Evolutionary conservation across 768 basidiomycete species (phyloP), one percentile per base, ranked within the genome.

Genomic region (Auriscalpium microsporum): DNA sequence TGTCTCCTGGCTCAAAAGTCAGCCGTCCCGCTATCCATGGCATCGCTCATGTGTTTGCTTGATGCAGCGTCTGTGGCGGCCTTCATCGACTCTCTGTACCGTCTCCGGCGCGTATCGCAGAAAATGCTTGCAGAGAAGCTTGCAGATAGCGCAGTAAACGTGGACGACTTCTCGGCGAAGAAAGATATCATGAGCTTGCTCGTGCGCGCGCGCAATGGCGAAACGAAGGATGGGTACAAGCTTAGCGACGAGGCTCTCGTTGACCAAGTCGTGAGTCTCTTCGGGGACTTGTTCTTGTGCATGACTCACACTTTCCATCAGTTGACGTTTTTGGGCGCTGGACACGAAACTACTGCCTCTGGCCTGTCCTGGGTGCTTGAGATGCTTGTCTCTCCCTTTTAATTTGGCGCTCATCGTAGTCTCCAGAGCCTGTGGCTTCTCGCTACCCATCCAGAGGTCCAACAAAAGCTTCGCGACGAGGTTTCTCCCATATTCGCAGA

Each of bases 381-480:
- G n/a, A 38, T n/a, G n/a, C n/a, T n/a, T n/a, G n/a, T n/a, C n/a
- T n/a, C n/a, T n/a, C 17, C 19, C 28, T 58, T 17, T 51, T 65
- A 7, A 2, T 2, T 11, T n/a, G 40, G 4, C 40, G 4, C 40
- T n/a, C 40, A 10, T 42, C 6, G 64, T 56, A 36, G 21, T 56
- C 8, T 56, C 60, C 42, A 75, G 78, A 77, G 78, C 0, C 67
- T 80, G 8, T 80, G 78, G 78, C 69, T 79, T 17, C 74, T 85
- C 10, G 75, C 80, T 7, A 77, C 77, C 36, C 69, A 82, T 62
- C 73, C 69, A 1, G 71, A 73, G 17, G 67, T 73, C 44, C 84
- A 86, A 64, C 68, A 65, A 9, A 72, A 70, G 44, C 72, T 86
- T 2, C 76, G 83, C 6, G 74, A 74, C 2, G 83, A 86, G 65